Evolutionary conservation across 495 filamentous ascomycete species (phyloP), one percentile per base, ranked within the genome.

Genomic region (Penicillium parvum): DNA sequence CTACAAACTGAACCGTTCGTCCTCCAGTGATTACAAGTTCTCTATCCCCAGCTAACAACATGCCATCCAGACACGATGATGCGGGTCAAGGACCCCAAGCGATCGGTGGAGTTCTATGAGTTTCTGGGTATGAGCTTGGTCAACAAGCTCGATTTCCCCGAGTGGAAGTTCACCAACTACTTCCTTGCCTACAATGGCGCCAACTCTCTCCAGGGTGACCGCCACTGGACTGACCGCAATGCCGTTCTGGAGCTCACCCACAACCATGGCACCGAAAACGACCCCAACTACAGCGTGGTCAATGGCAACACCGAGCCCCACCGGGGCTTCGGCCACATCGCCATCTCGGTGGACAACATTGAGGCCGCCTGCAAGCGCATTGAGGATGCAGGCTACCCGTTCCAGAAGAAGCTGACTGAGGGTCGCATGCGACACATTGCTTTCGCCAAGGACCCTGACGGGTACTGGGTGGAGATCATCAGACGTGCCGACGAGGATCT

Each of bases 231-330:
- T 42, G 87, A 94, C 65, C 86, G 91, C 39, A 83, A 96, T 55
- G 91, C 86, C 22, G 71, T 96, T 15, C 77, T 98, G 51, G 92
- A 98, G 61, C 81, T 98, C 45, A 95, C 88, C 41, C 92, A 98
- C 76, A 96, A 96, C 75, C 86, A 96, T 65, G 92, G 92, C 56
- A 96, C 90, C 11, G 92, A 97, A 67, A 75, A 75, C 44, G 87
- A 97, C 61, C 78, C 84, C 14, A 72, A 81, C 58, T 97, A 86
- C 75, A 84, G 80, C 58, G 69, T 91, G 48, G 81, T 77, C 52
- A 96, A 90, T 61, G 92, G 92, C 42, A 98, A 98, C 71, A 80
- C 74, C 14, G 88, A 96, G 43, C 91, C 89, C 0, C 66, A 82
- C 64, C 80, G 81, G 44, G 89, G 92, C 7, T 98, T 96, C 61